These are phyloP conservation scores for Orbilia javanica DNA, from an alignment of 2,329 filamentous ascomycete genomes.

Conservation along the genomic window DNA sequence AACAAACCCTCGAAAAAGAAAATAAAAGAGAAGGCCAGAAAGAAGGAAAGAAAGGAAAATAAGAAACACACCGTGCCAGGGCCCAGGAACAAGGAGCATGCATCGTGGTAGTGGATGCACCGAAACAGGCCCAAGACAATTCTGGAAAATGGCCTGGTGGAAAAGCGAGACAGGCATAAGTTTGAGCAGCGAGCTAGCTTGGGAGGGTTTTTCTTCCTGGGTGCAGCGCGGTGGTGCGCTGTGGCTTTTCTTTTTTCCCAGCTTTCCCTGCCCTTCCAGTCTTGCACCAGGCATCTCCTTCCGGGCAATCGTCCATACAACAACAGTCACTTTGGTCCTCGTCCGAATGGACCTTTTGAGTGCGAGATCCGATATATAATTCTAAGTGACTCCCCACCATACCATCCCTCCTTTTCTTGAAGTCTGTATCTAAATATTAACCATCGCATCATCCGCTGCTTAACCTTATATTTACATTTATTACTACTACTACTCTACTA, in stretches of 20 bases:
- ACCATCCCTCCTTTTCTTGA: slow-evolving; percentile 51
- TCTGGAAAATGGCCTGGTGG: slow-evolving; percentile 57
- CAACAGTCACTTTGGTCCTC: slow-evolving; percentile 50
- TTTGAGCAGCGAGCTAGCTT: slow-evolving; percentile 61
- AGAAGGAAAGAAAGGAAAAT: slow-evolving; percentile 26
- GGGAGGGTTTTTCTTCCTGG: slow-evolving; percentile 59
- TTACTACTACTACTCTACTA: slow-evolving; percentile 18
- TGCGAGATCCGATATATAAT: slow-evolving; percentile 57
- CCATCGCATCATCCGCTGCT: slow-evolving; percentile 22
- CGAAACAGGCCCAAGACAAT: slow-evolving; percentile 57
- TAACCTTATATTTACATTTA: too few species aligned
- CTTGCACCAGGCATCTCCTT: slow-evolving; percentile 56
- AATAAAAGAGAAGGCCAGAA: slow-evolving; percentile 24
- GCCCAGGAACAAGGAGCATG: slow-evolving; percentile 52
- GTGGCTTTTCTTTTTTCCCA: slow-evolving; percentile 52
- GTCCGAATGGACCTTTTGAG: slow-evolving; percentile 42
- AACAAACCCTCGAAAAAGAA: not conserved
- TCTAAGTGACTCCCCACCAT: slow-evolving; percentile 51
- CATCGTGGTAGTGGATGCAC: slow-evolving; percentile 38
- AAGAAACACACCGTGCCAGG: slow-evolving; percentile 26
- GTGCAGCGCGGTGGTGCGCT: too few species aligned
- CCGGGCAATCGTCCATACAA: slow-evolving; percentile 49
- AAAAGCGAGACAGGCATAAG: slow-evolving; percentile 57
- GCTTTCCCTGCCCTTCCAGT: slow-evolving; percentile 14
- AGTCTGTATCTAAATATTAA: slow-evolving; percentile 32